phyloP scores from a whole-genome alignment of 2,329 filamentous ascomycete genomes.

The Lachnellula hyalina region DNA sequence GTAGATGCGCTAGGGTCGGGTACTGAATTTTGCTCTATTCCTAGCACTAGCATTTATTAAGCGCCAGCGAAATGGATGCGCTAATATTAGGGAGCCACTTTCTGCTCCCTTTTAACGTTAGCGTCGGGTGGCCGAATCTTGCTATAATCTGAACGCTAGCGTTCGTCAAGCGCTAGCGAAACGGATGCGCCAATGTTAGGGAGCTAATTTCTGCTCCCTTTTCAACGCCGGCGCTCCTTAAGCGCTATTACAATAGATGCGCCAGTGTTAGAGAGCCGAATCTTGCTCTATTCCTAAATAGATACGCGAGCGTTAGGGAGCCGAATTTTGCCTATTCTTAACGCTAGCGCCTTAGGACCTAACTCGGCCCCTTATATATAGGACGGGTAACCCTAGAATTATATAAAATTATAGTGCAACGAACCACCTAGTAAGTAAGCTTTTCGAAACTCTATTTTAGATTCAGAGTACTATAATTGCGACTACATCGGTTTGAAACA shows the following conservation, averaged over 20 bases:
- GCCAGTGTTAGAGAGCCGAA: too few species aligned
- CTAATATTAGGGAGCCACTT: background rate
- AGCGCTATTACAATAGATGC: background rate
- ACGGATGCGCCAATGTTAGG: background rate
- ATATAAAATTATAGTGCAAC: too few species aligned
- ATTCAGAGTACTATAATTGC: too few species aligned
- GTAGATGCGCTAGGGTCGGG: background rate
- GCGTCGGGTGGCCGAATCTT: constrained; percentile 1
- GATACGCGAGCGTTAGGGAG: background rate
- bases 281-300: background rate
- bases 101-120: background rate
- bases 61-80: background rate
- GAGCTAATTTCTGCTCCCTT: constrained; percentile 1
- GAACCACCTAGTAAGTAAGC: too few species aligned
- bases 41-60: background rate
- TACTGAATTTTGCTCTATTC: background rate
- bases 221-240: background rate
- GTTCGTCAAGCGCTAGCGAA: constrained; percentile 1
- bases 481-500: too few species aligned
- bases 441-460: too few species aligned
- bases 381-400: too few species aligned
- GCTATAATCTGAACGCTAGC: background rate
- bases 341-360: background rate
- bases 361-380: background rate
- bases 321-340: background rate